Percentiles rank a stretch among this genome's conserved stretches.
Conservation (phyloP, 2,329 filamentous ascomycete genomes). For the Akanthomyces uredinophilus region DNA sequence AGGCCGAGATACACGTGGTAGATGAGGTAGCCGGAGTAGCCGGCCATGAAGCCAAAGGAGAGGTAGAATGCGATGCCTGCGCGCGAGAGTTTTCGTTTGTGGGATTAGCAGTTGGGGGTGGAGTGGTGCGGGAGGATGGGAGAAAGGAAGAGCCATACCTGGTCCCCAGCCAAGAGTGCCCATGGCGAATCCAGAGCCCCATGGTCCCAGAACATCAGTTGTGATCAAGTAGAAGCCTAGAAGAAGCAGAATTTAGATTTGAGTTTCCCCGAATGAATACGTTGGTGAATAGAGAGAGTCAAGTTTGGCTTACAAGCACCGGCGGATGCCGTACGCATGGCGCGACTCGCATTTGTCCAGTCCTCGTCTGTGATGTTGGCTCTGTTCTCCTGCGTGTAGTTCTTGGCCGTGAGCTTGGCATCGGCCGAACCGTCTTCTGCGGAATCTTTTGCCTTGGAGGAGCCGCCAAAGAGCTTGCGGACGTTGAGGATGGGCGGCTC, state of each 20-base stretch:
- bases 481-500: neutral
- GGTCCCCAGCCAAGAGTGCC: slow-evolving; percentile 37
- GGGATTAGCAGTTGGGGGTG: no score
- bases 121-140: no score
- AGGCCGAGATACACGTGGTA: slow-evolving; percentile 41
- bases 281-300: no score
- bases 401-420: neutral
- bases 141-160: slow-evolving; percentile 15
- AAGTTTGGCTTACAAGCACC: slow-evolving; percentile 25
- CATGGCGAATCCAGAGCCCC: slow-evolving; percentile 29
- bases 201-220: slow-evolving; percentile 43
- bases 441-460: neutral
- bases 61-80: slow-evolving; percentile 38
- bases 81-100: no score
- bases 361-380: slow-evolving; percentile 30
- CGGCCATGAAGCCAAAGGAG: slow-evolving; percentile 34
- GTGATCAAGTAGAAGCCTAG: slow-evolving; percentile 43
- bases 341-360: slow-evolving; percentile 42
- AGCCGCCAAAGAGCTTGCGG: neutral
- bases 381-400: slow-evolving; percentile 5
- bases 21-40: slow-evolving; percentile 40
- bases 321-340: slow-evolving; percentile 40
- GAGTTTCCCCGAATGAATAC: neutral
- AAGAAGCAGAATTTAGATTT: neutral
- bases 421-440: neutral